These are phyloP conservation scores for Syzygium aromaticum DNA, from an alignment of 345 rosid species.

Conservation along the genomic window DNA sequence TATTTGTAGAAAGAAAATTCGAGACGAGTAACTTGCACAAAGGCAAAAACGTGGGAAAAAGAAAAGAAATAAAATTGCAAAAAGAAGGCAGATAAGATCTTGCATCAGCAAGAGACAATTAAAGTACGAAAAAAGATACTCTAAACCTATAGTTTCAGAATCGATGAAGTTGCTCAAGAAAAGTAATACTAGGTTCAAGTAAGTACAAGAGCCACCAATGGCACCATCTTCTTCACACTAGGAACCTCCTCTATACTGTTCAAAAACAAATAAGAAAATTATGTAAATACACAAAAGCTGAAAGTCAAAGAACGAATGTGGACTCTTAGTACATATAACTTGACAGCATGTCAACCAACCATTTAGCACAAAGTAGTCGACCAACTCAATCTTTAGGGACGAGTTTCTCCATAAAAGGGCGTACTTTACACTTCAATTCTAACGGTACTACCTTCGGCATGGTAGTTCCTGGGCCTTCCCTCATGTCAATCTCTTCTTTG, in stretches of 20 bases:
- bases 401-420: constrained; percentile 1
- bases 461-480: constrained; percentile 20
- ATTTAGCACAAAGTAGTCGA: neutral
- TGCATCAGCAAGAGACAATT: neutral
- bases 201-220: neutral
- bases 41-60: neutral
- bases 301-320: neutral
- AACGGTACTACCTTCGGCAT: constrained; percentile 34
- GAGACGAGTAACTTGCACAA: neutral
- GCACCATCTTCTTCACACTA: neutral
- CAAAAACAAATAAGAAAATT: neutral
- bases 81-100: neutral
- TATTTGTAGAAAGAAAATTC: neutral
- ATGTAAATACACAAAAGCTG: neutral
- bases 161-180: neutral
- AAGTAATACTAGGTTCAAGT: neutral
- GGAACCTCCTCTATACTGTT: neutral
- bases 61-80: neutral
- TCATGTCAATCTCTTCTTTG: constrained; percentile 23
- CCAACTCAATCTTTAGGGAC: neutral
- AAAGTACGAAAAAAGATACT: neutral
- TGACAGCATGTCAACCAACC: neutral
- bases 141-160: neutral
- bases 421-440: constrained; percentile 31
- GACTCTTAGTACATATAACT: neutral